These are phyloP conservation scores for Davidsoniella eucalypti DNA, from an alignment of 2,329 filamentous ascomycete genomes.

Conservation along the genomic window DNA sequence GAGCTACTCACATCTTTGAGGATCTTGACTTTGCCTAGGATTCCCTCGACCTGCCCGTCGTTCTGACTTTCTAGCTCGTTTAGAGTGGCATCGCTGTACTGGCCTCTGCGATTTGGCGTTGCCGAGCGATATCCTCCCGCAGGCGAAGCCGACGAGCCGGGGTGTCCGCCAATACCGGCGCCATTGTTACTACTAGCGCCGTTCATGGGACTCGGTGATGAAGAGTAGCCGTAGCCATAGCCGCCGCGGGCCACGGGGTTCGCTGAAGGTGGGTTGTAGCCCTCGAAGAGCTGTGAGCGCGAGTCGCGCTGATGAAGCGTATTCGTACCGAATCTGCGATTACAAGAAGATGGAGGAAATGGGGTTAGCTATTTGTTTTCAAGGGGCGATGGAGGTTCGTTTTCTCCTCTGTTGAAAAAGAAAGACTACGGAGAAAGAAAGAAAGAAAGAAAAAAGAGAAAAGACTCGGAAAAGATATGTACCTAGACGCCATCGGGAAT, in stretches of 20 bases:
- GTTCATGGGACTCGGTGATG: conserved; percentile 13
- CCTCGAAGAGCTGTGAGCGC: conserved; percentile 58
- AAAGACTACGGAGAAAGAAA: neutral
- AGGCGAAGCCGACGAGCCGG: neutral
- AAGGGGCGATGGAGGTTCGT: neutral
- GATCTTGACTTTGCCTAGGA: conserved; percentile 75
- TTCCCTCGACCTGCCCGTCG: conserved; percentile 75
- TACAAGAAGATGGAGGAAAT: neutral
- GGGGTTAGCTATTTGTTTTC: neutral
- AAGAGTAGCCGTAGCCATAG: conserved; percentile 29
- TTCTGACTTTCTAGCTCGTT: conserved; percentile 94
- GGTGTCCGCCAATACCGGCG: too few species aligned
- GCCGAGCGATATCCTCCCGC: conserved; percentile 40
- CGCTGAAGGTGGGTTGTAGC: conserved; percentile 38
- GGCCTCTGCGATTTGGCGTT: conserved; percentile 64
- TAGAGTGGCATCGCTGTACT: conserved; percentile 83
- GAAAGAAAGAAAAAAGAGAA: neutral
- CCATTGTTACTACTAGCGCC: neutral
- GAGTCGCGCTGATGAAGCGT: conserved; percentile 55
- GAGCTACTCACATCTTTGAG: conserved; percentile 60
- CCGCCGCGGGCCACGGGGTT: conserved; percentile 28
- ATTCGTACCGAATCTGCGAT: conserved; percentile 46
- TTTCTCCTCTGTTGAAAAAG: neutral
- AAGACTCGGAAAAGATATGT: neutral
- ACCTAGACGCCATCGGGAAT: neutral